Conservation (phyloP, 2,329 filamentous ascomycete genomes). For the Xylariomycetidae sp. region DNA sequence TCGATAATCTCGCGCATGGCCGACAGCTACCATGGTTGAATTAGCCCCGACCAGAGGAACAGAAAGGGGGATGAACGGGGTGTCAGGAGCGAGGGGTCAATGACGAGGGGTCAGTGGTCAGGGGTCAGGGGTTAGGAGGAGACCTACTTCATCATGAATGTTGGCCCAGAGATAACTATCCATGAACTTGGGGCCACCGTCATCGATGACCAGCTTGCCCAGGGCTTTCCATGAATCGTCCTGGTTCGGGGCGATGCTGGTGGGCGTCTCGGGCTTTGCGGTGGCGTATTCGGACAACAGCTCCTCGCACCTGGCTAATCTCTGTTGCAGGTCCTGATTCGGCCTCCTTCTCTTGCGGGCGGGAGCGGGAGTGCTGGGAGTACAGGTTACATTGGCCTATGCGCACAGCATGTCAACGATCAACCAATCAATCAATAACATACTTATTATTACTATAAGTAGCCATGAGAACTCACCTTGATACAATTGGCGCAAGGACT, state of each 20-base stretch:
- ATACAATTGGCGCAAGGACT: slow-evolving; percentile 39
- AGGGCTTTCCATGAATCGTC: slow-evolving; percentile 39
- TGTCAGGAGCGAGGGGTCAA: no score
- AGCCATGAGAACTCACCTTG: slow-evolving; percentile 51
- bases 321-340: slow-evolving; percentile 58
- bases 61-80: neutral
- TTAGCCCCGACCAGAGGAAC: slow-evolving; percentile 13
- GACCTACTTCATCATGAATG: slow-evolving; percentile 52
- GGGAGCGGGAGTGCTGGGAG: slow-evolving; percentile 55
- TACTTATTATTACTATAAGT: no score
- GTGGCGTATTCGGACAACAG: slow-evolving; percentile 53
- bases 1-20: slow-evolving; percentile 58
- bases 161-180: slow-evolving; percentile 51
- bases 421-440: no score
- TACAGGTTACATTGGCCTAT: slow-evolving; percentile 57
- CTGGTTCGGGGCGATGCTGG: slow-evolving; percentile 19
- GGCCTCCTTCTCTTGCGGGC: slow-evolving; percentile 55
- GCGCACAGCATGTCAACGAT: no score
- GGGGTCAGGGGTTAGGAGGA: slow-evolving; percentile 1
- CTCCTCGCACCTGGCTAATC: slow-evolving; percentile 54
- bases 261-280: slow-evolving; percentile 19
- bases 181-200: slow-evolving; percentile 51
- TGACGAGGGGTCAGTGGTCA: neutral
- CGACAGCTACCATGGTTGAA: no score
- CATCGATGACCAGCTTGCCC: slow-evolving; percentile 52